Percentiles rank a stretch among this genome's conserved stretches.
phyloP scores from a whole-genome alignment of 2,329 filamentous ascomycete species.

The Escovopsis sp. region DNA sequence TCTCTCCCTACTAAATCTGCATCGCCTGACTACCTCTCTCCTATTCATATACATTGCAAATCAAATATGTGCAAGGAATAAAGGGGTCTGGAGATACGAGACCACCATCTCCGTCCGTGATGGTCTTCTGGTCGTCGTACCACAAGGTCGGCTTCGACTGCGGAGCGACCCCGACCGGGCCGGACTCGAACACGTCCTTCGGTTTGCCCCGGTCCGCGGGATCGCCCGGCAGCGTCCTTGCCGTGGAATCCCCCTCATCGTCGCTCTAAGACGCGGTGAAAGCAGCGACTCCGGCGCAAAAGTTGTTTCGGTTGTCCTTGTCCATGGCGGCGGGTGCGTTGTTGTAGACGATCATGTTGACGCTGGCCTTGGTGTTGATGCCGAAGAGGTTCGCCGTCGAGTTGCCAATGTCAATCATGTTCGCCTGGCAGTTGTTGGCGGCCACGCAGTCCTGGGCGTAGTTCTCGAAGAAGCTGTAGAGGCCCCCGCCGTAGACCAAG shows the following conservation, averaged over 20 bases:
- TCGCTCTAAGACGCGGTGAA: conserved; percentile 23
- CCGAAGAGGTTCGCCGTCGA: conserved; percentile 52
- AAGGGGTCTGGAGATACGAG: not conserved
- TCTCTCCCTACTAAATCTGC: too few species aligned
- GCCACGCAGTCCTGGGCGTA: conserved; percentile 57
- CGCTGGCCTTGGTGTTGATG: conserved; percentile 58
- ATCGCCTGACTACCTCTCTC: too few species aligned
- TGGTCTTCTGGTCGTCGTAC: not conserved
- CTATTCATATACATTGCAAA: conserved; percentile 4
- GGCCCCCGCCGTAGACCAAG: conserved; percentile 55
- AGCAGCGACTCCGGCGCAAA: conserved; percentile 45
- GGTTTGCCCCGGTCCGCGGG: not conserved
- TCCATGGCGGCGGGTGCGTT: conserved; percentile 39
- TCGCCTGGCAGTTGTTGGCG: conserved; percentile 57
- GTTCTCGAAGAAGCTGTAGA: conserved; percentile 78
- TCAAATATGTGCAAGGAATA: conserved; percentile 5
- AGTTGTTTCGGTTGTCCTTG: conserved; percentile 49
- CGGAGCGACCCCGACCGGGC: not conserved
- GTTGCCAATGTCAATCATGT: conserved; percentile 61
- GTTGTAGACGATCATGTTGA: conserved; percentile 57
- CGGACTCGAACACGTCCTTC: too few species aligned
- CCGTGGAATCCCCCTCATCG: conserved; percentile 3
- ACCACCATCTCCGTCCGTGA: conserved; percentile 2
- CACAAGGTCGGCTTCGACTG: not conserved
- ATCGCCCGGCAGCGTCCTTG: not conserved